A percentile compares a stretch with the other conserved stretches of the same genome.
phyloP scores from a whole-genome alignment of 176 grass and related monocot species.

The Rhynchospora tenuis region DNA sequence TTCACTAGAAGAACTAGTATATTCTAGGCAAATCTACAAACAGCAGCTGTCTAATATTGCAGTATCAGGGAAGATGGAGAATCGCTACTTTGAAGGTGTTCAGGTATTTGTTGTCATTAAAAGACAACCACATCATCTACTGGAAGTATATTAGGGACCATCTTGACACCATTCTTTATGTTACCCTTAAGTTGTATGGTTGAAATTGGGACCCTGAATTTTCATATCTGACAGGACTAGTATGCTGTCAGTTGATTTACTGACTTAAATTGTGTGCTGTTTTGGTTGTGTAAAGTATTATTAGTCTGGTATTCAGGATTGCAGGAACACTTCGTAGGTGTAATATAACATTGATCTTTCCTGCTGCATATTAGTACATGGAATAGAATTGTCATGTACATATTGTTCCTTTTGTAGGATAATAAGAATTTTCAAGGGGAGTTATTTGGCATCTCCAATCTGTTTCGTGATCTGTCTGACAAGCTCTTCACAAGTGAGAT shows the following conservation, averaged over 20 bases:
- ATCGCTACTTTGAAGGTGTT: constrained; percentile 89
- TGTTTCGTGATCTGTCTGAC: constrained; percentile 85
- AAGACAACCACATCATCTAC: constrained; percentile 9
- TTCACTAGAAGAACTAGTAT: constrained; percentile 95
- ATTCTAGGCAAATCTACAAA: constrained; percentile 95
- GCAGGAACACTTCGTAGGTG: not conserved
- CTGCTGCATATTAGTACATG: not conserved
- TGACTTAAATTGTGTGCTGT: not conserved
- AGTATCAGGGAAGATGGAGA: constrained; percentile 94
- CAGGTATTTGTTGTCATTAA: constrained; percentile 50
- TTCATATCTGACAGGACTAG: not conserved
- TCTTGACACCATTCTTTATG: not conserved
- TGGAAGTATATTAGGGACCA: not conserved
- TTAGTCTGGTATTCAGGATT: not conserved
- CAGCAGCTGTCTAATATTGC: constrained; percentile 94
- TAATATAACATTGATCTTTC: not conserved
- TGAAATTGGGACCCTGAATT: not conserved
- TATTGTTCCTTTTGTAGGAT: constrained; percentile 42
- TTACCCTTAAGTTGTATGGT: not conserved
- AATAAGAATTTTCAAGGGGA: constrained; percentile 96
- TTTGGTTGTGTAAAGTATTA: not conserved
- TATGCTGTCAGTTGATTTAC: not conserved
- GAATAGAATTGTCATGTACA: not conserved
- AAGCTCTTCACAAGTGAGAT: constrained; percentile 98
- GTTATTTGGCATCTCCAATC: constrained; percentile 96